These are phyloP conservation scores for Nymphaea colorata DNA, from an alignment of 164 flowering plant species.

Conservation along the genomic window DNA sequence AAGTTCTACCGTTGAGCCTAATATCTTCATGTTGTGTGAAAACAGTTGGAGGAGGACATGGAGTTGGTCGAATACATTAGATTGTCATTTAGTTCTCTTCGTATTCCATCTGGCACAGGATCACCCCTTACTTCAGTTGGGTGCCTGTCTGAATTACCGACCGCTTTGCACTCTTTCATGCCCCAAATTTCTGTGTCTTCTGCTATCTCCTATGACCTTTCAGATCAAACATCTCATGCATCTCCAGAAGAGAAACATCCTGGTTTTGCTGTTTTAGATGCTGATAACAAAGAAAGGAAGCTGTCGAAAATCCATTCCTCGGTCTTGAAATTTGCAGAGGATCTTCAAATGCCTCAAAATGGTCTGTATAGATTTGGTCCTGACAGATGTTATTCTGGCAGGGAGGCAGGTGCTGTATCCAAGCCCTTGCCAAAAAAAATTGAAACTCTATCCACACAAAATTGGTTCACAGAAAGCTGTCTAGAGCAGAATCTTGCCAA, in stretches of 20 bases:
- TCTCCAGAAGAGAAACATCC: too few species aligned
- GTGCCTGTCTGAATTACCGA: constrained; percentile 12
- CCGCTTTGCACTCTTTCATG: constrained; percentile 10
- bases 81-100: constrained; percentile 25
- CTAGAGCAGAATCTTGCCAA: background rate
- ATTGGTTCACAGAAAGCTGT: too few species aligned
- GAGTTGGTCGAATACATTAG: constrained; percentile 27
- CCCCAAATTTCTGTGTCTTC: constrained; percentile 20
- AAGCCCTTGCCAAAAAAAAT: background rate
- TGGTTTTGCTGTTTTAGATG: too few species aligned
- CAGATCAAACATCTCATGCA: constrained; percentile 1
- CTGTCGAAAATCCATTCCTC: too few species aligned
- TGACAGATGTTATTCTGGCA: too few species aligned
- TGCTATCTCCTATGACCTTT: background rate
- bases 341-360: constrained; percentile 12
- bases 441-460: too few species aligned
- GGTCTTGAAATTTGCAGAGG: background rate
- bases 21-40: background rate
- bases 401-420: background rate
- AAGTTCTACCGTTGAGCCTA: background rate
- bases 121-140: constrained; percentile 7
- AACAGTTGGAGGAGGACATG: constrained; percentile 53
- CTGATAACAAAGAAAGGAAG: too few species aligned
- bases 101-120: background rate
- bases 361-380: background rate